Percentiles rank a stretch among this genome's conserved stretches.
These are phyloP conservation scores for Claviceps cyperi DNA, from an alignment of 2,329 filamentous ascomycete species.

Conservation along the genomic window DNA sequence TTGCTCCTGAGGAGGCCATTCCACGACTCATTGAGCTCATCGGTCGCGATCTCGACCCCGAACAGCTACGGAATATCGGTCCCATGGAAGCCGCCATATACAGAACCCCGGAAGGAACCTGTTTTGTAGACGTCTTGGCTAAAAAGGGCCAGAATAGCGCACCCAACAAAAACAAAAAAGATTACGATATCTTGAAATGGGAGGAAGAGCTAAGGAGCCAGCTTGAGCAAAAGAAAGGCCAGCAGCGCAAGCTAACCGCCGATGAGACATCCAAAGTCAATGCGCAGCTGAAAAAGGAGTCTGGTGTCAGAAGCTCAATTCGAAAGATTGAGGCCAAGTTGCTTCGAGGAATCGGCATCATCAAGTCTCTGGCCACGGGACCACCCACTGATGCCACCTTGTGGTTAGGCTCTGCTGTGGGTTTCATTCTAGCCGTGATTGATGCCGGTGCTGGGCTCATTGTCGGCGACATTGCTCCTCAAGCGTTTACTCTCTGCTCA, in stretches of 20 bases:
- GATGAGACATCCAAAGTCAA: conserved; percentile 88
- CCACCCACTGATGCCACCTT: conserved; percentile 77
- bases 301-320: conserved; percentile 61
- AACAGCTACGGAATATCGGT: conserved; percentile 57
- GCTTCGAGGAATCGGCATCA: conserved; percentile 71
- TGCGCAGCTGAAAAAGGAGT: conserved; percentile 77
- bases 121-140: conserved; percentile 80
- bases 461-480: conserved; percentile 63
- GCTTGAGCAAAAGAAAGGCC: conserved; percentile 83
- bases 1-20: conserved; percentile 71
- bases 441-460: conserved; percentile 69
- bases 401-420: conserved; percentile 78
- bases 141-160: conserved; percentile 58
- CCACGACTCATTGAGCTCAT: conserved; percentile 63
- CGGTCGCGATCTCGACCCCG: conserved; percentile 53
- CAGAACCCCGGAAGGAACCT: conserved; percentile 73
- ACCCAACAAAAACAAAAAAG: conserved; percentile 80
- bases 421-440: conserved; percentile 57
- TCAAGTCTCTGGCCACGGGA: conserved; percentile 66
- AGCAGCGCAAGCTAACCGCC: conserved; percentile 75
- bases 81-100: conserved; percentile 88
- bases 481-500: conserved; percentile 67
- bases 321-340: conserved; percentile 54
- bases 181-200: conserved; percentile 95
- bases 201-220: conserved; percentile 82